Percentiles rank a stretch among this genome's conserved stretches.
These are phyloP conservation scores for Thelephora aurantiotincta DNA, from an alignment of 768 basidiomycete genomes.

Conservation along the genomic window DNA sequence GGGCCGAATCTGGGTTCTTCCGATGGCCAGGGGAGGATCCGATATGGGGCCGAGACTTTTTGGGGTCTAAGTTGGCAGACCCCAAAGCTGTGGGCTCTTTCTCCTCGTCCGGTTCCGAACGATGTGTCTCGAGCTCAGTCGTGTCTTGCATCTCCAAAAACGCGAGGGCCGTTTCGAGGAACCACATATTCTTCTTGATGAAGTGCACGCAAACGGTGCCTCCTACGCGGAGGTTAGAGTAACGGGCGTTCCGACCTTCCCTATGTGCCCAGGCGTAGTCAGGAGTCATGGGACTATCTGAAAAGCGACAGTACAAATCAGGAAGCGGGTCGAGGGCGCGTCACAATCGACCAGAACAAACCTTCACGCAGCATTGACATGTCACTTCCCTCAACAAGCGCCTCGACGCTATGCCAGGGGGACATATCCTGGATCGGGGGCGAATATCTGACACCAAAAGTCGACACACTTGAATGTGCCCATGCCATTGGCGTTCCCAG, in stretches of 20 bases:
- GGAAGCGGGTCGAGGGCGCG: not conserved
- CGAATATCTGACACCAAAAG: slow-evolving; percentile 64
- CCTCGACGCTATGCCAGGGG: slow-evolving; percentile 66
- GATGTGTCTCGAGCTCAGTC: slow-evolving; percentile 28
- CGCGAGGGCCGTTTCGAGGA: slow-evolving; percentile 82
- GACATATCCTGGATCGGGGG: slow-evolving; percentile 56
- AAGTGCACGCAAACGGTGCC: slow-evolving; percentile 95
- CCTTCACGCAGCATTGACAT: slow-evolving; percentile 65
- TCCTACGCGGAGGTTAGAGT: slow-evolving; percentile 60
- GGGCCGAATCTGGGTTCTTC: no score
- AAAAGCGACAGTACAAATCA: slow-evolving; percentile 1
- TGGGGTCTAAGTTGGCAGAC: no score
- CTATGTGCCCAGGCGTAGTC: slow-evolving; percentile 58
- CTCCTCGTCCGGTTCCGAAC: no score
- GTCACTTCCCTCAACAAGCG: slow-evolving; percentile 82
- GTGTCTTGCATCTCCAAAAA: slow-evolving; percentile 70
- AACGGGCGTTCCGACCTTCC: slow-evolving; percentile 53
- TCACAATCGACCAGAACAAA: slow-evolving; percentile 12
- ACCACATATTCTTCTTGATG: slow-evolving; percentile 97
- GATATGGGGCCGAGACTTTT: no score
- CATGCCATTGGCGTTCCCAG: slow-evolving; percentile 39
- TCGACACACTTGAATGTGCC: slow-evolving; percentile 77
- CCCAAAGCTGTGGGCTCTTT: not conserved
- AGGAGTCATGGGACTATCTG: slow-evolving; percentile 44
- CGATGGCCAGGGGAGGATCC: no score